Evolutionary conservation across 2,329 filamentous ascomycete genomes (phyloP), one percentile per base, ranked within the genome.

Genomic region (Pseudocercospora macadamiae): DNA sequence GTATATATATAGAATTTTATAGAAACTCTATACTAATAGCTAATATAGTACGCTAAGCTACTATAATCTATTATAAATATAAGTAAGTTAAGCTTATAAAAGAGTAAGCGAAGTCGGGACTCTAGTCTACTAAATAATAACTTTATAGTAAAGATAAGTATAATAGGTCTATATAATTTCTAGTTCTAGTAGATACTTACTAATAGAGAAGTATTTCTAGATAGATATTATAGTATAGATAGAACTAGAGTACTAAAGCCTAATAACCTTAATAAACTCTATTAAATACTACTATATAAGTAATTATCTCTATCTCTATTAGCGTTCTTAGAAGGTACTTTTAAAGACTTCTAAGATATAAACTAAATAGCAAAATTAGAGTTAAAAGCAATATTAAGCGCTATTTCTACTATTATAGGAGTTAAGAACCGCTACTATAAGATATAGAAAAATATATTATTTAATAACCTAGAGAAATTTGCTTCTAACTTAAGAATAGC

Each of bases 141-240:
- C 34, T 64, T 44, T 18, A 64, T 53, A 18, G 59, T 53, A 52
- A 68, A 60, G 48, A 66, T 67, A 45, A 69, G 66, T 30, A 62
- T 61, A 18, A 63, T 51, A 23, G 47, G 51, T 18, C 54, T 57
- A 39, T 71, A 70, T 39, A 63, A 63, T 55, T 28, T 32, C 26
- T 59, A 58, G 53, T 73, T 74, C 60, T 60, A 71, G 62, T 66
- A 70, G 47, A 65, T 64, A 53, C 39, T 71, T 2, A 60, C 60
- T 30, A 66, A 73, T 51, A 21, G 67, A 53, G 36, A 53, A 44
- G 55, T 71, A 28, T 71, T 69, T 56, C 64, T 58, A 19, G 51
- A 44, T 28, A 53, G 55, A n/a, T 47, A 55, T 12, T 1, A 18
- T 9, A 37, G 57, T 10, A 53, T 28, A 26, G 61, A 64, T 32